Conservation (phyloP, 176 grass and related monocot genomes). For the Panicum miliaceum region DNA sequence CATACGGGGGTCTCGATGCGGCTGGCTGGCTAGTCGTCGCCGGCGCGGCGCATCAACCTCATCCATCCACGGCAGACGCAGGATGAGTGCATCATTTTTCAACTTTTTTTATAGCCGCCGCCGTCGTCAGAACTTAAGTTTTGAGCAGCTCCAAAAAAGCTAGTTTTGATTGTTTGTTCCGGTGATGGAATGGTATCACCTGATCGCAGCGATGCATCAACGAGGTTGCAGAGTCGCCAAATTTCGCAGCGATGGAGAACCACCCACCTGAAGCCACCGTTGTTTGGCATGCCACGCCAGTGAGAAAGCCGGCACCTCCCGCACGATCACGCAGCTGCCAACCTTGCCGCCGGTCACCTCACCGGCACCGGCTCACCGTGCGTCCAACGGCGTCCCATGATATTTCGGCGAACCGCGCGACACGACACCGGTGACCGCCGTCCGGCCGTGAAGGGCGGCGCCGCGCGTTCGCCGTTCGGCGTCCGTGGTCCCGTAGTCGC, state of each 20-base stretch:
- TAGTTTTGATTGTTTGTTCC: no score
- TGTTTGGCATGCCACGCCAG: neutral
- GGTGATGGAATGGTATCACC: no score
- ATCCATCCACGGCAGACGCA: neutral
- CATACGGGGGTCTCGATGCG: neutral
- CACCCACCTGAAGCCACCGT: neutral
- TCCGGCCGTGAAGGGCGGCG: neutral
- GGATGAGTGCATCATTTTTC: neutral
- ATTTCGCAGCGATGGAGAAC: neutral
- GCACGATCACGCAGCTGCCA: no score
- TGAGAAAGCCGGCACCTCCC: neutral
- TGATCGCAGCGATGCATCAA: no score
- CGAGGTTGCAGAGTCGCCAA: neutral
- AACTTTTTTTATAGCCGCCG: no score
- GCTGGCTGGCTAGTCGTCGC: neutral
- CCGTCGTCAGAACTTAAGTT: neutral
- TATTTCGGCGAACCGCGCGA: neutral
- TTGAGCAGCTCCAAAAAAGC: no score
- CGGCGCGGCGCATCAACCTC: neutral
- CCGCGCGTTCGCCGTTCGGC: neutral
- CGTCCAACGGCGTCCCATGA: no score
- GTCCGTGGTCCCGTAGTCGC: neutral
- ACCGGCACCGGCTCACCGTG: no score
- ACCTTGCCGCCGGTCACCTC: no score
- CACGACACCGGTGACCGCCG: neutral